These are phyloP conservation scores for Cichorium intybus DNA, from an alignment of 140 eudicot species.

Conservation along the genomic window DNA sequence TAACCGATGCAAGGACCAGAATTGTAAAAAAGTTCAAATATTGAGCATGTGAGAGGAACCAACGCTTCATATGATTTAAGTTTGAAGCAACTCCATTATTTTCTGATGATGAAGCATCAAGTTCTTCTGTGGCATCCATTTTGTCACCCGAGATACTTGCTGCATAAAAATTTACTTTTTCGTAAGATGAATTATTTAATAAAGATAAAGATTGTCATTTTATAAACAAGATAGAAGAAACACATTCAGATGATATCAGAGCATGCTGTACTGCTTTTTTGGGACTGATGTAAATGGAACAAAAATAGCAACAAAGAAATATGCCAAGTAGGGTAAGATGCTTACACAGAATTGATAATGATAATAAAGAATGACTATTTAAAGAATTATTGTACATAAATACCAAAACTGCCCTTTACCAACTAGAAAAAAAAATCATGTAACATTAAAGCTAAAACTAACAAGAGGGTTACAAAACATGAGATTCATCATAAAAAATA, in stretches of 20 bases:
- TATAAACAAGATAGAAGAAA: background rate
- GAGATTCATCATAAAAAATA: background rate
- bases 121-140: constrained; percentile 66
- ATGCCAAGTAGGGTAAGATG: too few species aligned
- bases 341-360: too few species aligned
- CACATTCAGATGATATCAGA: too few species aligned
- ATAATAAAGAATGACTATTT: too few species aligned
- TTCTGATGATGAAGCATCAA: constrained; percentile 55
- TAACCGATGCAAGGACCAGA: constrained; percentile 90
- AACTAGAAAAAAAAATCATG: background rate
- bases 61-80: constrained; percentile 50
- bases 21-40: constrained; percentile 82
- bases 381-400: too few species aligned
- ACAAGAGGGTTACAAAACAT: background rate
- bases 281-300: too few species aligned
- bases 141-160: constrained; percentile 76
- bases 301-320: too few species aligned
- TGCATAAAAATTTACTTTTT: constrained; percentile 31
- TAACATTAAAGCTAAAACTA: background rate
- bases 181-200: background rate
- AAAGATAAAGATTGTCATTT: background rate
- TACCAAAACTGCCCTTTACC: too few species aligned
- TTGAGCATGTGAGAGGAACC: constrained; percentile 92
- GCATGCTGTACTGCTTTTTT: too few species aligned
- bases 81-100: constrained; percentile 52